phyloP scores from a whole-genome alignment of 805 yeast species.

The Metschnikowia corniflorae region DNA sequence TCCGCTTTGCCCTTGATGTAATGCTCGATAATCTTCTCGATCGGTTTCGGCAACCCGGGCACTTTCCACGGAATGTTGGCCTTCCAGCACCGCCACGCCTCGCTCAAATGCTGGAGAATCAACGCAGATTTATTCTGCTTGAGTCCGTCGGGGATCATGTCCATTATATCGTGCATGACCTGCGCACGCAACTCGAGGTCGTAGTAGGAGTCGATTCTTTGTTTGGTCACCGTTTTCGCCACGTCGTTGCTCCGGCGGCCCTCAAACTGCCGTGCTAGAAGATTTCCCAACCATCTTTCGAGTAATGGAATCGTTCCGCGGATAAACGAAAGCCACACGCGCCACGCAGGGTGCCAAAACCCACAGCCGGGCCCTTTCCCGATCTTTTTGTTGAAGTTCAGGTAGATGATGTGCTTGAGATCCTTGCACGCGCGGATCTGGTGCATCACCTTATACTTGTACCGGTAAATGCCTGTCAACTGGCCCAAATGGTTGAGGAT shows the following conservation, averaged over 20 bases:
- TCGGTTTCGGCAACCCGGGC: constrained; percentile 91
- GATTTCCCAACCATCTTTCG: constrained; percentile 93
- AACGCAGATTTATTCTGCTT: constrained; percentile 83
- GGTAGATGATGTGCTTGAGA: constrained; percentile 85
- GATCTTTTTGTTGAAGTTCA: constrained; percentile 75
- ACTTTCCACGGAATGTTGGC: constrained; percentile 98
- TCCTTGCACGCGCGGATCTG: constrained; percentile 96
- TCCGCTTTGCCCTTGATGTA: constrained; percentile 95
- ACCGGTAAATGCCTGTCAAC: constrained; percentile 92
- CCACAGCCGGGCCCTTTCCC: constrained; percentile 99
- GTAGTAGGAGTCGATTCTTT: constrained; percentile 90
- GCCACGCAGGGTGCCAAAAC: constrained; percentile 99
- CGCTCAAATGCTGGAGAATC: constrained; percentile 88
- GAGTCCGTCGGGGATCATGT: constrained; percentile 95
- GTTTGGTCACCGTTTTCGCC: constrained; percentile 92
- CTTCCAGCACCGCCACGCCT: constrained; percentile 99
- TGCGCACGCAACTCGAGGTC: constrained; percentile 91
- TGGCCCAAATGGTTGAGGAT: constrained; percentile 92
- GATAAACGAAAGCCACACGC: constrained; percentile 90
- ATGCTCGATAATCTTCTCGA: constrained; percentile 79
- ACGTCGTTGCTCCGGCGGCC: constrained; percentile 91
- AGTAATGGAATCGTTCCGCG: constrained; percentile 88
- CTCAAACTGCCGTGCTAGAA: constrained; percentile 89
- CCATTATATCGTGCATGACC: constrained; percentile 92
- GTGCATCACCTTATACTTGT: constrained; percentile 97